These are phyloP conservation scores for Cucurbita pepo DNA, from an alignment of 306 rosid species.

Conservation along the genomic window DNA sequence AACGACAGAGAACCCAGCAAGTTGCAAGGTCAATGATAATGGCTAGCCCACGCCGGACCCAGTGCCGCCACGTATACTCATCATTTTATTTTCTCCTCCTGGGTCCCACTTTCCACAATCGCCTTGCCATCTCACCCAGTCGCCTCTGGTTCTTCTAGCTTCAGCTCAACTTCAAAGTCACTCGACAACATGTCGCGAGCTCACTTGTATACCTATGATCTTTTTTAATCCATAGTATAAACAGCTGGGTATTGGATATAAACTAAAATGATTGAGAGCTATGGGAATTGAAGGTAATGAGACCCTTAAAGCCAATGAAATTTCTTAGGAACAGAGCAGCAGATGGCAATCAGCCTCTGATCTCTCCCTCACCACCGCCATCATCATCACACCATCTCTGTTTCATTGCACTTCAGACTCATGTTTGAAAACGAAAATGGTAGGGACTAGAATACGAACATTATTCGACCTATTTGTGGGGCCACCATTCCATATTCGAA, in stretches of 20 bases:
- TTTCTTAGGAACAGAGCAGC: background rate
- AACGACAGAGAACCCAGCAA: background rate
- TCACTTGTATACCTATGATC: too few species aligned
- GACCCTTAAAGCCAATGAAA: background rate
- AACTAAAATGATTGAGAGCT: background rate
- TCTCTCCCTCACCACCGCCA: conserved; percentile 1
- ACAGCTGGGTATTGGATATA: too few species aligned
- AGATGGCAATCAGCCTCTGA: background rate
- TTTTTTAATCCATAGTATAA: too few species aligned
- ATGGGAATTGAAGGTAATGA: background rate
- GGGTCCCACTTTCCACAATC: background rate
- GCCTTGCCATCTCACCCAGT: too few species aligned
- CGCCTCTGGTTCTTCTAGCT: too few species aligned
- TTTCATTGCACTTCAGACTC: background rate
- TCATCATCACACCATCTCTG: conserved; percentile 1
- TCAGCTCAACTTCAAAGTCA: too few species aligned
- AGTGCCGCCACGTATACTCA: conserved; percentile 36
- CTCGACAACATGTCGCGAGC: too few species aligned
- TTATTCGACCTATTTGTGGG: background rate
- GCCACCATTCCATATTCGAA: background rate
- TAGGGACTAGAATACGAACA: background rate
- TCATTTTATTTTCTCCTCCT: conserved; percentile 3
- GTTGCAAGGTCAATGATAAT: conserved; percentile 32
- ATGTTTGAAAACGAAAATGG: background rate
- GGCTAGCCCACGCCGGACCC: conserved; percentile 62